phyloP scores from a whole-genome alignment of 1,284 basidiomycete species.

The Phlebopus sp. region DNA sequence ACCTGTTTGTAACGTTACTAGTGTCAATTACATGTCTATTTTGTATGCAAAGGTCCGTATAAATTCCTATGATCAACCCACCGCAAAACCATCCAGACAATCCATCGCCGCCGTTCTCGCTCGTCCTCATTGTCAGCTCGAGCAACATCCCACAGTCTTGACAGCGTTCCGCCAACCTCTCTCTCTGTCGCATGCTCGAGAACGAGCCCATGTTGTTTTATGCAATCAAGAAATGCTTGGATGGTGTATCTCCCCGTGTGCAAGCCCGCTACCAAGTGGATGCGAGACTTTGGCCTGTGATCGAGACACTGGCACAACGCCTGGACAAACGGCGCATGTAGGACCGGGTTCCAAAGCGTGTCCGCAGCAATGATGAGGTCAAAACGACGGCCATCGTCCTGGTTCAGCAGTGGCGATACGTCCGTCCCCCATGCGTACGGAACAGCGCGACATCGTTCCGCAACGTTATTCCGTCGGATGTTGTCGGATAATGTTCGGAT shows the following conservation, averaged over 20 bases:
- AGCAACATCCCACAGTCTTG: constrained; percentile 52
- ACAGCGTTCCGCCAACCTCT: constrained; percentile 37
- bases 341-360: constrained; percentile 69
- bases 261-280: constrained; percentile 64
- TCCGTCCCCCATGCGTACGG: constrained; percentile 67
- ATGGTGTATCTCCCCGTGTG: constrained; percentile 74
- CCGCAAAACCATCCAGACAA: constrained; percentile 61
- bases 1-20: no score
- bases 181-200: constrained; percentile 50
- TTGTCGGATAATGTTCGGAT: constrained; percentile 59
- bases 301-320: constrained; percentile 49
- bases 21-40: no score
- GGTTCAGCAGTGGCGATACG: constrained; percentile 33
- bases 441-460: constrained; percentile 44
- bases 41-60: neutral
- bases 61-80: constrained; percentile 41
- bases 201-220: constrained; percentile 38
- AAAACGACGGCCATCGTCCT: constrained; percentile 36
- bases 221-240: constrained; percentile 49
- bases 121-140: constrained; percentile 56
- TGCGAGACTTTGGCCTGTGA: constrained; percentile 41
- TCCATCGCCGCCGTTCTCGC: constrained; percentile 61
- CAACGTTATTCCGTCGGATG: constrained; percentile 47
- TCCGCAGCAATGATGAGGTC: constrained; percentile 70
- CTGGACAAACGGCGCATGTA: constrained; percentile 51